phyloP scores from a whole-genome alignment of 345 rosid species.

The Hibiscus mutabilis region DNA sequence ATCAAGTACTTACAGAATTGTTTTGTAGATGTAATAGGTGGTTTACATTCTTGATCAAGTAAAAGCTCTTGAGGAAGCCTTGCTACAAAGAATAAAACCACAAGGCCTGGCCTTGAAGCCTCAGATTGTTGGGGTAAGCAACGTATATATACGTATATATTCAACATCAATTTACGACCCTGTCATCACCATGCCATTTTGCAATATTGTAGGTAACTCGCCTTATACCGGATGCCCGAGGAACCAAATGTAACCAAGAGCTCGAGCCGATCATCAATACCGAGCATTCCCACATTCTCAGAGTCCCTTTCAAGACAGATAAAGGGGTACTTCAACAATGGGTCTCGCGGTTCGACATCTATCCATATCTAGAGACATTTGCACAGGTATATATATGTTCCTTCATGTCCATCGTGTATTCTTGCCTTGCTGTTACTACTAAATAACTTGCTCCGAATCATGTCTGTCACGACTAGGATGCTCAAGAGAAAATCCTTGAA shows the following conservation, averaged over 20 bases:
- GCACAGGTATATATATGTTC: constrained; percentile 37
- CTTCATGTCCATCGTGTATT: not conserved
- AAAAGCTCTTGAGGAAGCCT: constrained; percentile 79
- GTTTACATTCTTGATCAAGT: constrained; percentile 99
- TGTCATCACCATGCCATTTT: too few species aligned
- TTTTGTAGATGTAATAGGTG: constrained; percentile 33
- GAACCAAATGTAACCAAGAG: constrained; percentile 82
- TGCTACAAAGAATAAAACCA: constrained; percentile 54
- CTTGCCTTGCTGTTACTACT: not conserved
- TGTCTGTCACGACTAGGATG: constrained; percentile 36
- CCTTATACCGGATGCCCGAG: constrained; percentile 71
- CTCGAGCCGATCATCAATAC: constrained; percentile 58
- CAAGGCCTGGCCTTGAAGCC: constrained; percentile 81
- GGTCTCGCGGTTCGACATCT: constrained; percentile 88
- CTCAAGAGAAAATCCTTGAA: constrained; percentile 53
- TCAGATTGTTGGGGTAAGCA: constrained; percentile 64
- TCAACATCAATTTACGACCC: too few species aligned
- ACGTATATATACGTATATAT: too few species aligned
- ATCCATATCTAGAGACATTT: constrained; percentile 80
- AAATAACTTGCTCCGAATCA: not conserved
- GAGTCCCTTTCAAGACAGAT: constrained; percentile 74
- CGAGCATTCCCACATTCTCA: constrained; percentile 65
- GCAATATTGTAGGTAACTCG: constrained; percentile 25
- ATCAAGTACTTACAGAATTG: not conserved
- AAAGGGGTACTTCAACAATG: constrained; percentile 68